These are phyloP conservation scores for Alternaria arbusti DNA, from an alignment of 2,329 filamentous ascomycete species.

Conservation along the genomic window DNA sequence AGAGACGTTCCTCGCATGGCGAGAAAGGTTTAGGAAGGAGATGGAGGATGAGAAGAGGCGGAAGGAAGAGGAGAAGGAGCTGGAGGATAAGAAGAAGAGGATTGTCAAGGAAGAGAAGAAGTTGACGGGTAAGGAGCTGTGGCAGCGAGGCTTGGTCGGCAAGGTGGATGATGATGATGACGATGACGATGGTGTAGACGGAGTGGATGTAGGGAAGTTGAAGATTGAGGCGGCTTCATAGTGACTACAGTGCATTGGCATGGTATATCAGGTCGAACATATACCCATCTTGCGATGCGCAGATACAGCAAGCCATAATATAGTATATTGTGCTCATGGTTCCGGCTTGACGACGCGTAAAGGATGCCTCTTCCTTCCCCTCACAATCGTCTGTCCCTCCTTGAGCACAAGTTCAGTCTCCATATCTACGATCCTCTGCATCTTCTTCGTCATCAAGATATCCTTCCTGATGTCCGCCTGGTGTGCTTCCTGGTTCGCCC, in stretches of 20 bases:
- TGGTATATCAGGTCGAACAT: constrained; percentile 18
- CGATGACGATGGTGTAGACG: constrained; percentile 66
- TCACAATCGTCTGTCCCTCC: constrained; percentile 44
- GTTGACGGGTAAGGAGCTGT: constrained; percentile 66
- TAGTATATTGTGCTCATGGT: not conserved
- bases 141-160: constrained; percentile 59
- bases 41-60: constrained; percentile 72
- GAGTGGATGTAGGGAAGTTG: constrained; percentile 52
- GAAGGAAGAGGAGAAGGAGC: constrained; percentile 72
- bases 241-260: not conserved
- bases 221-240: constrained; percentile 55
- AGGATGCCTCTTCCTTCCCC: constrained; percentile 34
- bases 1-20: constrained; percentile 85
- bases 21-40: constrained; percentile 77
- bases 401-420: constrained; percentile 54
- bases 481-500: constrained; percentile 20
- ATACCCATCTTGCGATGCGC: constrained; percentile 19
- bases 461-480: constrained; percentile 36
- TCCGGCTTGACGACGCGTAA: constrained; percentile 27
- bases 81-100: constrained; percentile 63
- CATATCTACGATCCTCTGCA: constrained; percentile 56
- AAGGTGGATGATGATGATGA: constrained; percentile 67
- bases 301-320: not conserved
- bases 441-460: constrained; percentile 45
- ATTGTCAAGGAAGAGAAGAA: constrained; percentile 76